phyloP scores from a whole-genome alignment of 2,329 filamentous ascomycete genomes.

The Byssochlamys sp. region DNA sequence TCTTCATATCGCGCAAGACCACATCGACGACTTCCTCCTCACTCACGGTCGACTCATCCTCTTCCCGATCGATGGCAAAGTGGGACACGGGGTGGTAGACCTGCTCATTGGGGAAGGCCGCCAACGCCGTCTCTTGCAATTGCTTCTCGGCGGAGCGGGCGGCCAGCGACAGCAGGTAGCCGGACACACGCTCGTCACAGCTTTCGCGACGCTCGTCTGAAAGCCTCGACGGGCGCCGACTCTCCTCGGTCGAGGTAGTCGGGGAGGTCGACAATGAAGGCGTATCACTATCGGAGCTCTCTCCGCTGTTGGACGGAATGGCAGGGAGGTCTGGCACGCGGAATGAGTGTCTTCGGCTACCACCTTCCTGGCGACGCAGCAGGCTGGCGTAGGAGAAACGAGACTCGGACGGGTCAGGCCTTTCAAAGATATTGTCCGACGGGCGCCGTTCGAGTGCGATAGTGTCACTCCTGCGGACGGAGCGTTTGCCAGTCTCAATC shows the following conservation, averaged over 20 bases:
- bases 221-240: constrained; percentile 23
- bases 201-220: constrained; percentile 39
- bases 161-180: constrained; percentile 69
- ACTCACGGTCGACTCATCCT: constrained; percentile 18
- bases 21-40: constrained; percentile 20
- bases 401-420: constrained; percentile 25
- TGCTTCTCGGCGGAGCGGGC: constrained; percentile 71
- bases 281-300: constrained; percentile 31
- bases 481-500: constrained; percentile 67
- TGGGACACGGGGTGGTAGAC: constrained; percentile 38
- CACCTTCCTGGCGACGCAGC: constrained; percentile 24
- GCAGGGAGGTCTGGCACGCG: constrained; percentile 51
- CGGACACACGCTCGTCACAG: constrained; percentile 65
- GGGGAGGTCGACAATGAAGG: constrained; percentile 37
- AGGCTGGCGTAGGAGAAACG: constrained; percentile 37
- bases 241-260: constrained; percentile 17
- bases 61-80: constrained; percentile 37
- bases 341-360: constrained; percentile 45
- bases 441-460: constrained; percentile 50
- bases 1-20: constrained; percentile 16
- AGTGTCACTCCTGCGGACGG: constrained; percentile 56
- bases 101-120: constrained; percentile 42
- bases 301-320: constrained; percentile 53
- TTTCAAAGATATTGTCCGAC: background rate
- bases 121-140: constrained; percentile 55